Evolutionary conservation across 192 early-diverging fungal genomes (phyloP), one percentile per base, ranked within the genome.

Genomic region (Entomortierella lignicola): DNA sequence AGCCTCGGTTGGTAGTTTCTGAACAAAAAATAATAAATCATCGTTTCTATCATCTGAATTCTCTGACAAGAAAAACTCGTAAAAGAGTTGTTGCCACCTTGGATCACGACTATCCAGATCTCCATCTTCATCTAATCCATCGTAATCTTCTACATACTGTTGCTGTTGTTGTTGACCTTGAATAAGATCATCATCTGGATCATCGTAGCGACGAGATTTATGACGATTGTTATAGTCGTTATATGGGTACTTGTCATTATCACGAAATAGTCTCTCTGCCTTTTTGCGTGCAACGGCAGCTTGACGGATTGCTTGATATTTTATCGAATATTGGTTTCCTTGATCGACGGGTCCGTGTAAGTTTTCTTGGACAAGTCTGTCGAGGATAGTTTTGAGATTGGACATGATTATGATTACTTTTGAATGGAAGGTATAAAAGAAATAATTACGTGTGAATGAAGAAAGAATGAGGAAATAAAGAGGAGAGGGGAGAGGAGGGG

Each of bases 1-100:
- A 12, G 53, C 52, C 39, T 86, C 67, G 11, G 32, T 29, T 0
- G 68, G 51, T 27, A 62, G 58, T 51, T 84, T 82, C 30, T 91
- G 88, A 37, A 96, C 94, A 84, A 95, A 96, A 63, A 96, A 95
- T 47, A 96, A 84, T 62, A 96, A 85, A 82, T 96, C 94, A 83
- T 96, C 94, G 53, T 93, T 87, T 56, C 86, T 86, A 55, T 88
- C 72, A 55, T 92, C 88, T 50, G 83, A 86, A 70, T 80, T 83
- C 54, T 93, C 92, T 15, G 61, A 52, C 27, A 94, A 63, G 80
- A 94, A 95, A 68, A 84, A 93, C 64, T 94, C 91, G 70, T 90
- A 70, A 60, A 92, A 92, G 34, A 91, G 61, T 39, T 85, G 82
- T 25, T 69, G 72, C 90, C 90, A 91, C 85, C 88, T 82, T 41